Percentiles rank a stretch among this genome's conserved stretches.
Conservation (phyloP, 495 filamentous ascomycete species). For the Penicillium dipodomyicola region DNA sequence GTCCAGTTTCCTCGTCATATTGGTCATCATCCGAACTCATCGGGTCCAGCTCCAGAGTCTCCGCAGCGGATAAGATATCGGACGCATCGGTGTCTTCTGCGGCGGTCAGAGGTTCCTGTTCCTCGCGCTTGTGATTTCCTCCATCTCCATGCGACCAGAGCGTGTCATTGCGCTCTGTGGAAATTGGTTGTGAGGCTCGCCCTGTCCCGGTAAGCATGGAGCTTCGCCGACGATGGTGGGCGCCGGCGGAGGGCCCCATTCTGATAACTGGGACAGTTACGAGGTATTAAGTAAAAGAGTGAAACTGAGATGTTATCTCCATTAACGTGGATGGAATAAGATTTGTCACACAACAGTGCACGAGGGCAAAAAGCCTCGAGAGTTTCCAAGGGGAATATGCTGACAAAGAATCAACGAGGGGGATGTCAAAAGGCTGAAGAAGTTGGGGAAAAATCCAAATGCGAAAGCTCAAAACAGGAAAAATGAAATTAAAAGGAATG, state of each 20-base stretch:
- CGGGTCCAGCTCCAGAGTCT: slow-evolving; percentile 57
- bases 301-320: slow-evolving; percentile 16
- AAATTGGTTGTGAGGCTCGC: slow-evolving; percentile 37
- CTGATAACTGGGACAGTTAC: slow-evolving; percentile 16
- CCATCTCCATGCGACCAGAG: slow-evolving; percentile 31
- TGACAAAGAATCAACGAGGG: slow-evolving; percentile 1
- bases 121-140: slow-evolving; percentile 34
- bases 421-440: background rate
- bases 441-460: background rate
- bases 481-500: slow-evolving; percentile 11
- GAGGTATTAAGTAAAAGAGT: slow-evolving; percentile 13
- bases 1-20: slow-evolving; percentile 85
- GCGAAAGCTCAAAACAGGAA: slow-evolving; percentile 4
- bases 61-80: slow-evolving; percentile 49
- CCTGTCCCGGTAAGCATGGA: slow-evolving; percentile 50
- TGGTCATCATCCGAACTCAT: slow-evolving; percentile 67
- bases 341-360: slow-evolving; percentile 26
- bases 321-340: slow-evolving; percentile 25
- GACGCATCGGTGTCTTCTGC: slow-evolving; percentile 45
- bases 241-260: slow-evolving; percentile 36
- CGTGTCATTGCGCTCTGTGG: slow-evolving; percentile 48
- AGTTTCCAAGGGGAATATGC: slow-evolving; percentile 13
- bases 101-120: slow-evolving; percentile 36
- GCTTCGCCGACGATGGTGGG: slow-evolving; percentile 60
- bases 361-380: slow-evolving; percentile 4